Conservation (phyloP, 345 rosid species). For the Melaleuca quinquenervia region DNA sequence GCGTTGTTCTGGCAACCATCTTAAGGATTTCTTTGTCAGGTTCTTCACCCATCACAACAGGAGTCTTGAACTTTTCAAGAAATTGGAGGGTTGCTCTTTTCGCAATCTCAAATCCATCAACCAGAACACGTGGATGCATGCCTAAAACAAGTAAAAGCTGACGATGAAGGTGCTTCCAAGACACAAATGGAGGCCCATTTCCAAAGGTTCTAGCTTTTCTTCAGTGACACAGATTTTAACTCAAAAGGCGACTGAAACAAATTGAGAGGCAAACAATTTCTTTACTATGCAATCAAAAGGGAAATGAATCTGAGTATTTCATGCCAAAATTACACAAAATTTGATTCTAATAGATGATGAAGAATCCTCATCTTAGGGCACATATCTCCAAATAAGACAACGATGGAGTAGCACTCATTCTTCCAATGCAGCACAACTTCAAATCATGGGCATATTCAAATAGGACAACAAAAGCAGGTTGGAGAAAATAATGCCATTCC, state of each 20-base stretch:
- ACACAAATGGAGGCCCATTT: not conserved
- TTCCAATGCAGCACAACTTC: not conserved
- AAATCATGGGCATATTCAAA: not conserved
- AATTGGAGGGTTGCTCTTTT: conserved; percentile 88
- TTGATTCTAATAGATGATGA: not conserved
- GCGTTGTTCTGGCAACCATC: conserved; percentile 94
- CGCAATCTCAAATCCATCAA: conserved; percentile 96
- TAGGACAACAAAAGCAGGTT: not conserved
- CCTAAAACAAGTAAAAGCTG: conserved; percentile 26
- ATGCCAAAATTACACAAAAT: not conserved
- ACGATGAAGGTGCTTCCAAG: not conserved
- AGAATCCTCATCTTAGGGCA: not conserved
- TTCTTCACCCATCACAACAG: conserved; percentile 86
- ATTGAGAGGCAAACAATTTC: not conserved
- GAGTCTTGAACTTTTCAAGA: conserved; percentile 91
- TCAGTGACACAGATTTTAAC: not conserved
- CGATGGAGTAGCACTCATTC: not conserved
- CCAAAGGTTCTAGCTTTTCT: not conserved
- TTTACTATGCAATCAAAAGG: not conserved
- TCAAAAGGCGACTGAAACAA: not conserved
- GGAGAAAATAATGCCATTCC: not conserved
- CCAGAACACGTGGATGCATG: conserved; percentile 98
- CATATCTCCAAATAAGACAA: not conserved
- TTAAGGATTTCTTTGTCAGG: conserved; percentile 92
- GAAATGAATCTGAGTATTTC: not conserved